Evolutionary conservation across 345 rosid genomes (phyloP).

Genomic region (Salix caprea): DNA sequence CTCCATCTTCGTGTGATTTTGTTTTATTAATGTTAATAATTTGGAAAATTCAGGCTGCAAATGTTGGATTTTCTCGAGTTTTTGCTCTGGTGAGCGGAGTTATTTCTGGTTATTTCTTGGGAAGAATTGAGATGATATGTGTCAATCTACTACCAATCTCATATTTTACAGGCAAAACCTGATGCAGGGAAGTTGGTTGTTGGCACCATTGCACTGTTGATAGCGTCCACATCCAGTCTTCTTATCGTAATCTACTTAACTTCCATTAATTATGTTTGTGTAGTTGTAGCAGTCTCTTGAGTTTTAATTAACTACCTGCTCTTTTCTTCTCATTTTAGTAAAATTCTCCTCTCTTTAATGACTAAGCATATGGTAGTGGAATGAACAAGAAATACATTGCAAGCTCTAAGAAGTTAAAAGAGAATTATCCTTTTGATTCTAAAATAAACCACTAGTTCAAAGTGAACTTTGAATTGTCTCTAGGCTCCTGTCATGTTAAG

Average conservation of each 20-base stretch:
- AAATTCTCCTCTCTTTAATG: no score
- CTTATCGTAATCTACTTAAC: conserved; percentile 45
- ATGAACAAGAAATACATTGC: no score
- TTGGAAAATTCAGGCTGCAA: conserved; percentile 53
- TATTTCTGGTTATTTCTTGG: not conserved
- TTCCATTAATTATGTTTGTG: not conserved
- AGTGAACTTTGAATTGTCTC: no score
- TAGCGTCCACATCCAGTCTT: conserved; percentile 69
- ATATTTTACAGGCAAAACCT: conserved; percentile 58
- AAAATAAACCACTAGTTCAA: no score
- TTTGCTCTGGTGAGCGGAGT: conserved; percentile 57
- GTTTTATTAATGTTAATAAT: conserved; percentile 6
- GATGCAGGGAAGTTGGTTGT: conserved; percentile 69
- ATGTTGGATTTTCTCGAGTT: conserved; percentile 68
- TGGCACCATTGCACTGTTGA: conserved; percentile 70
- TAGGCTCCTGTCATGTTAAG: no score
- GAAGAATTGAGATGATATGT: not conserved
- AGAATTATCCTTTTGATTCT: no score
- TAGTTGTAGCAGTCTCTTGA: not conserved
- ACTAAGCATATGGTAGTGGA: no score
- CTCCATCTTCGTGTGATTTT: not conserved
- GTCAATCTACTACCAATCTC: not conserved
- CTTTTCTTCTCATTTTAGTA: no score
- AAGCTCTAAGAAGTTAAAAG: no score
- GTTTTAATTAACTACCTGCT: no score